phyloP scores from a whole-genome alignment of 148 eudicot species.

The Mesembryanthemum crystallinum region DNA sequence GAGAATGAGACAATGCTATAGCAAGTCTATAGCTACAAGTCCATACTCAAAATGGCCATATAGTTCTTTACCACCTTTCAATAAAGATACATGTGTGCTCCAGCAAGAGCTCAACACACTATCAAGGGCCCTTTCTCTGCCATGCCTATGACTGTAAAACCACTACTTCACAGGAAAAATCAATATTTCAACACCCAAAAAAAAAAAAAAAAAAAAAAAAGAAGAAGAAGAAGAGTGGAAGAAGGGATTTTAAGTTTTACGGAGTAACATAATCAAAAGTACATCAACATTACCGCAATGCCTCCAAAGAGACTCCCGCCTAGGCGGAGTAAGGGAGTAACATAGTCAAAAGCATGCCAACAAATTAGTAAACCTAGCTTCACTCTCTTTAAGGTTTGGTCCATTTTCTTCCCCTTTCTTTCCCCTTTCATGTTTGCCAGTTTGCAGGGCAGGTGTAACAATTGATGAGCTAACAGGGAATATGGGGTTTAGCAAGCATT shows the following conservation, averaged over 20 bases:
- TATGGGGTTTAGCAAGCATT: slow-evolving; percentile 19
- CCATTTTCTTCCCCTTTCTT: slow-evolving; percentile 4
- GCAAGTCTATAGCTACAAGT: not conserved
- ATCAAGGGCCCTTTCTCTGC: slow-evolving; percentile 11
- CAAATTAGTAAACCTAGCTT: slow-evolving; percentile 9
- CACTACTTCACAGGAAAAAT: slow-evolving; percentile 3
- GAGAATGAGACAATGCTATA: not conserved
- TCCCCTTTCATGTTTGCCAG: slow-evolving; percentile 30
- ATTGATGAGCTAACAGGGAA: slow-evolving; percentile 16
- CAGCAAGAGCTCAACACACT: not conserved
- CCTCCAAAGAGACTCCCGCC: no score
- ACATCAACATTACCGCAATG: no score
- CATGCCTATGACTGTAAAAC: slow-evolving; percentile 26
- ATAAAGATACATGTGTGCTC: not conserved
- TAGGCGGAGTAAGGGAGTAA: not conserved
- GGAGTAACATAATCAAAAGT: no score
- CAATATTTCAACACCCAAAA: not conserved
- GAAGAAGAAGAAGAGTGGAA: no score
- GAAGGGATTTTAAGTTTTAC: no score
- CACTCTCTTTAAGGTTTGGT: slow-evolving; percentile 20
- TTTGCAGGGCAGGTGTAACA: slow-evolving; percentile 25
- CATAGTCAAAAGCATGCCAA: slow-evolving; percentile 29
- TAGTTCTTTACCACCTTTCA: slow-evolving; percentile 17
- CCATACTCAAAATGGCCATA: slow-evolving; percentile 5
- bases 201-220: not conserved